Evolutionary conservation across 1,284 basidiomycete genomes (phyloP), one percentile per base, ranked within the genome.

Genomic region (Pseudozyma sp.): DNA sequence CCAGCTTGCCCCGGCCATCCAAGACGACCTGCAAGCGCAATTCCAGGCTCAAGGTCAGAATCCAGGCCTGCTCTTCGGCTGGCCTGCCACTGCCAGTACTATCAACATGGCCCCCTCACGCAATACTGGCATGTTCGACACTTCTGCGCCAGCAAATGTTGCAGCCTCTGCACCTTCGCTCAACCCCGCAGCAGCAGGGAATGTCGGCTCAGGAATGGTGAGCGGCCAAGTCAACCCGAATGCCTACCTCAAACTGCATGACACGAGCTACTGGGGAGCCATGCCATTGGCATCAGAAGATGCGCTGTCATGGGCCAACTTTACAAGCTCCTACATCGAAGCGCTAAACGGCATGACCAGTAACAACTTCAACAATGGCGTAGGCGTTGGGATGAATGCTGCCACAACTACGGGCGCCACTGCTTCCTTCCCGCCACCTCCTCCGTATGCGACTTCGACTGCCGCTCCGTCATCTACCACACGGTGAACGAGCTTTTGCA

Each of bases 191-290:
- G 36, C 14, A 18, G 43, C 43, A 35, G 44, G 16, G 44, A 35
- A 40, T 21, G 10, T 25, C 1, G 52, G 18, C 7, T 31, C 25
- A 9, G 43, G 39, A 0, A 21, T 21, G n/a, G 35, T 52, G 19
- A 21, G 58, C 5, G 51, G 55, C 6, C 52, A 34, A 31, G 68
- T 73, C 18, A 60, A 68, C 38, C 65, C 70, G n/a, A 67, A 57
- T 2, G 74, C 70, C 5, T 70, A 69, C 18, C 62, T 76, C 47
- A 62, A 67, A 49, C 52, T 76, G 21, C 74, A 76, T 62, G 74
- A 76, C 40, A 65, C 74, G 16, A 69, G 70, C 55, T 76, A 72
- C 34, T 76, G 74, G 74, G 74, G 71, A 38, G 70, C 70, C 3
- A 76, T 76, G 74, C 74, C 74, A 13, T 19, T 76, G 6, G 57